phyloP scores from a whole-genome alignment of 345 rosid genomes.

The Populus tremula region DNA sequence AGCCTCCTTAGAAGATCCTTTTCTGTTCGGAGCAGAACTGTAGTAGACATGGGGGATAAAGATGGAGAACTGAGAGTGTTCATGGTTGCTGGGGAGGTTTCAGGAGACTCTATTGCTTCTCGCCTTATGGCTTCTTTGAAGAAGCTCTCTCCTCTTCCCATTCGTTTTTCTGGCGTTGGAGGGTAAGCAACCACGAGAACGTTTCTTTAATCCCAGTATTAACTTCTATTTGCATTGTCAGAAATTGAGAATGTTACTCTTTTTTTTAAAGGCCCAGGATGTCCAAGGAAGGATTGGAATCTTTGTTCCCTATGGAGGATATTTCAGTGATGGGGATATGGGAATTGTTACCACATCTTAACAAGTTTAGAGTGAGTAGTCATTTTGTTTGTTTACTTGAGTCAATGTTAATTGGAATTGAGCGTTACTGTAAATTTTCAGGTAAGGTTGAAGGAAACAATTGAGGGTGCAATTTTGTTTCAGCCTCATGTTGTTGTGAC shows the following conservation, averaged over 20 bases:
- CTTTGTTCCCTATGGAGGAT: constrained; percentile 84
- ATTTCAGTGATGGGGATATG: constrained; percentile 90
- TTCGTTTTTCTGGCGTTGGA: constrained; percentile 86
- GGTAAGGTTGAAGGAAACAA: constrained; percentile 66
- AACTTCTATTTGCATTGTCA: background rate
- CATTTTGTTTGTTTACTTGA: background rate
- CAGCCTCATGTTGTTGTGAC: constrained; percentile 89
- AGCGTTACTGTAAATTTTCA: constrained; percentile 25
- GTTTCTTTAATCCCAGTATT: background rate
- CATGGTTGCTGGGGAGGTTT: constrained; percentile 84
- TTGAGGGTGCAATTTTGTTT: constrained; percentile 62
- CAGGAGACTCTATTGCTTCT: constrained; percentile 80
- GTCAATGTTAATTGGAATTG: background rate
- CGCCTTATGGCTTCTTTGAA: constrained; percentile 82
- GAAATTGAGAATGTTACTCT: background rate
- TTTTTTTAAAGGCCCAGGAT: constrained; percentile 51
- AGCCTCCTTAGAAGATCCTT: constrained; percentile 1
- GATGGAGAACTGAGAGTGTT: constrained; percentile 83
- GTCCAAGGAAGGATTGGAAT: constrained; percentile 66
- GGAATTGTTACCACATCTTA: constrained; percentile 83
- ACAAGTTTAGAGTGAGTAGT: constrained; percentile 65
- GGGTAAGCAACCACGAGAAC: constrained; percentile 48
- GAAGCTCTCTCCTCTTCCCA: constrained; percentile 58
- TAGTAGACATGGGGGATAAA: constrained; percentile 44
- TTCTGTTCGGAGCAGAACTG: constrained; percentile 40